Percentiles rank a stretch among this genome's conserved stretches.
phyloP scores from a whole-genome alignment of 1,284 basidiomycete species.

The Microbotryomycetes sp. region DNA sequence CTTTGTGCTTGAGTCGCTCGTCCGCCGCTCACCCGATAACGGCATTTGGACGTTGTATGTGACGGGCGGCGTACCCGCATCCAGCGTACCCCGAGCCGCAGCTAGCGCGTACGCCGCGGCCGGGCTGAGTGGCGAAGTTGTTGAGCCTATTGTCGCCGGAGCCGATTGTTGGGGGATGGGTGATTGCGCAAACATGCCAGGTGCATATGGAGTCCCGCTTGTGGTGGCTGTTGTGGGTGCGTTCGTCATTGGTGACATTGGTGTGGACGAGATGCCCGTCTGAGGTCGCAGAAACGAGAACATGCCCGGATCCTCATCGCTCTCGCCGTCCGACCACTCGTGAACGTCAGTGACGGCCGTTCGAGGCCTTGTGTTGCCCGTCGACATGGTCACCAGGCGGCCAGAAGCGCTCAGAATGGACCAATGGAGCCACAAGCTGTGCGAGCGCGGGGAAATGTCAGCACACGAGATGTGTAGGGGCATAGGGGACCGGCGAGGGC shows the following conservation, averaged over 20 bases:
- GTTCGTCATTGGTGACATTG: not conserved
- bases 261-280: not conserved
- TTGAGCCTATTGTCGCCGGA: not conserved
- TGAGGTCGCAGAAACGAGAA: conserved; percentile 32
- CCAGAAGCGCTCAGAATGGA: no score
- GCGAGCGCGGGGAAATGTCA: no score
- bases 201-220: not conserved
- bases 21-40: not conserved
- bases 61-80: not conserved
- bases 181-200: not conserved
- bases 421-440: no score
- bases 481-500: no score
- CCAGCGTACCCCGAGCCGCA: not conserved
- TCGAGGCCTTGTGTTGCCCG: no score
- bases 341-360: not conserved
- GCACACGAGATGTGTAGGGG: no score
- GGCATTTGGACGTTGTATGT: not conserved
- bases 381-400: no score
- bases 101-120: conserved; percentile 2
- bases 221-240: not conserved
- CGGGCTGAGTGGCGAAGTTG: not conserved
- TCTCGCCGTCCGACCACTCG: conserved; percentile 8
- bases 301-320: conserved; percentile 36
- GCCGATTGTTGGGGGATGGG: not conserved
- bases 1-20: conserved; percentile 2